Base-by-base conservation (phyloP, 2,329 filamentous ascomycete genomes). In the Aspergillus bombycis region DNA sequence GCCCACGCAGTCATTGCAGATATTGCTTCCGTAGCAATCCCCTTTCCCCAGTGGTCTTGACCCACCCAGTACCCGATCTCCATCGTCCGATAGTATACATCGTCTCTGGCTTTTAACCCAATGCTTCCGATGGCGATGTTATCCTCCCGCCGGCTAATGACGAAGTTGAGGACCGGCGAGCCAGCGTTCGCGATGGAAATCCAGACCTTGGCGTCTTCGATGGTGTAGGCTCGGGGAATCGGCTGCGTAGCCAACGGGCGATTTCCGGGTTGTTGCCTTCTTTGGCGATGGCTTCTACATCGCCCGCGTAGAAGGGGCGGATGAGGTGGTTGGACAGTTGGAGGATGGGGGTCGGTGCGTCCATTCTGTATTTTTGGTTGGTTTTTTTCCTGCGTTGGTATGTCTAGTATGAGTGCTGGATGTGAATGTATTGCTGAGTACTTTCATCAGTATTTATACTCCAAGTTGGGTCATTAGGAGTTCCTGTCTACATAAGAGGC, bases 31-130 rank as follows among this genome's bases (percentile, higher is more conserved):
- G 52, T 63, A 26, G 43, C 61, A 58, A 65, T 59, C 1, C 63
- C 63, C 46, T 43, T 57, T 5, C 63, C 53, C 63, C 63, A 65
- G 28, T 58, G 46, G 21, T 38, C 48, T 41, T 65, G 45, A 1
- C 61, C 61, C n/a, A 65, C 6, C 63, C 63, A 65, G 53, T 65
- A 65, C 48, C 63, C 63, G 8, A 65, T 26, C 12, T 57, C 61
- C 57, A 63, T 61, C 1, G 63, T 57, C 4, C 63, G 61, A 41
- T 63, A 34, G 16, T 63, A 50, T 3, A 65, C 46, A 28, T 65
- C 63, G 0, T n/a, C 36, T 2, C 19, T 26, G 1, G 38, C 8
- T 11, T 61, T 61, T 11, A 63, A 26, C 0, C 63, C 63, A n/a
- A 65, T 63, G 1, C 46, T 32, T 12, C 63, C 63, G 26, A 65